A percentile compares a stretch with the other conserved stretches of the same genome.
phyloP scores from a whole-genome alignment of 208 protist genomes.

The Trypanosoma theileri region DNA sequence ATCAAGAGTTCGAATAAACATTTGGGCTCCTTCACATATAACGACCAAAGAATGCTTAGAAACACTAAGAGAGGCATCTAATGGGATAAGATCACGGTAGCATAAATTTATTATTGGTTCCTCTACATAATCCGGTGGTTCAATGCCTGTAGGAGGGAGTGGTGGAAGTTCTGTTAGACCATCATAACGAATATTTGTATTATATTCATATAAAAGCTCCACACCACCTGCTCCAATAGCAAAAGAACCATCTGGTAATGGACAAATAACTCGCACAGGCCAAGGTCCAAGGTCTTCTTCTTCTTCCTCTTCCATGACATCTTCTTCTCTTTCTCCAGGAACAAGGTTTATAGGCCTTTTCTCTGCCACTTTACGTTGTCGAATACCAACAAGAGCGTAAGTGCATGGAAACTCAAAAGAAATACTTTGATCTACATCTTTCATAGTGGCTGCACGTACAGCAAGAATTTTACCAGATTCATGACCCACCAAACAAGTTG shows the following conservation, averaged over 20 bases:
- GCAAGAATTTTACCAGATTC: constrained; percentile 68
- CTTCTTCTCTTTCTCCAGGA: constrained; percentile 45
- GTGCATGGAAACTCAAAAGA: constrained; percentile 66
- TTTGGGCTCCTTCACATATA: constrained; percentile 40
- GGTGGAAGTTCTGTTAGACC: constrained; percentile 57
- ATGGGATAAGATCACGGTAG: constrained; percentile 61
- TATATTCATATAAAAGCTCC: constrained; percentile 81
- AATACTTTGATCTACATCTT: constrained; percentile 54
- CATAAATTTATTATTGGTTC: constrained; percentile 86
- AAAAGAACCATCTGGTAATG: constrained; percentile 46
- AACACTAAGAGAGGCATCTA: constrained; percentile 34
- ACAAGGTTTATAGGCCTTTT: constrained; percentile 52
- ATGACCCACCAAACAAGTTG: constrained; percentile 70
- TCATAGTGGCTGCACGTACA: constrained; percentile 45
- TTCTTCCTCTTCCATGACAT: constrained; percentile 57
- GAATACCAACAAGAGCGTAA: constrained; percentile 72
- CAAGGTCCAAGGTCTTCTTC: constrained; percentile 77
- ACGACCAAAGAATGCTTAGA: constrained; percentile 35
- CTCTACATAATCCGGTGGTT: constrained; percentile 85
- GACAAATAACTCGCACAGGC: constrained; percentile 51
- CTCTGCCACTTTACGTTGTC: constrained; percentile 66
- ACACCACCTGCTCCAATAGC: constrained; percentile 59
- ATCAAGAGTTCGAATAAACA: constrained; percentile 33
- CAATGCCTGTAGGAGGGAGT: constrained; percentile 82
- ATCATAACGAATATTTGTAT: constrained; percentile 57